Evolutionary conservation across 73 alveolate genomes (phyloP).

Genomic region (Strombidium stylifer): DNA sequence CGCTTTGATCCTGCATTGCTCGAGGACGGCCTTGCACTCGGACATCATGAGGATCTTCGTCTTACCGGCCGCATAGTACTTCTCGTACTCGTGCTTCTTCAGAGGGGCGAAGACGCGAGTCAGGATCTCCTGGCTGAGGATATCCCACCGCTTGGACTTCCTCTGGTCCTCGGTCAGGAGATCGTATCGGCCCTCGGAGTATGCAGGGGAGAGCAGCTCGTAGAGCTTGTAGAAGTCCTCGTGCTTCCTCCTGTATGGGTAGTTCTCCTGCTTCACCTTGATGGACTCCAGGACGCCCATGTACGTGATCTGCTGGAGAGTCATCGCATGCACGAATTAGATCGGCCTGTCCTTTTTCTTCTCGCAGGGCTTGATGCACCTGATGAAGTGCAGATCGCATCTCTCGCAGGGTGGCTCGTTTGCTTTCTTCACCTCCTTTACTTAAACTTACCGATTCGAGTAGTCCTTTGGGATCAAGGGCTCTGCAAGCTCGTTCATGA

Average conservation of each 20-base stretch:
- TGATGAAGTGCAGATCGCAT: slow-evolving; percentile 92
- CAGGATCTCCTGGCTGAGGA: too few relatives aligned
- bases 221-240: slow-evolving; percentile 86
- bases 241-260: slow-evolving; percentile 82
- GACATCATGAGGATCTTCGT: slow-evolving; percentile 45
- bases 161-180: slow-evolving; percentile 27
- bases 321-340: slow-evolving; percentile 57
- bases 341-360: slow-evolving; percentile 64
- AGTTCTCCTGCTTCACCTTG: slow-evolving; percentile 90
- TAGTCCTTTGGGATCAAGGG: slow-evolving; percentile 46
- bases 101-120: too few relatives aligned
- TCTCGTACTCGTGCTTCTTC: too few relatives aligned
- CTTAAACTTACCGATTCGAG: too few relatives aligned
- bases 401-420: slow-evolving; percentile 26
- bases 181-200: slow-evolving; percentile 41
- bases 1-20: too few relatives aligned
- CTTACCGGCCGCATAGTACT: slow-evolving; percentile 52
- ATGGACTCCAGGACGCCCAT: slow-evolving; percentile 97
- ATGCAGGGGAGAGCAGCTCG: slow-evolving; percentile 63
- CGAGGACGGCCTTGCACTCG: slow-evolving; percentile 45
- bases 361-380: slow-evolving; percentile 96
- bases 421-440: slow-evolving; percentile 7
- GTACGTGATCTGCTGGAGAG: slow-evolving; percentile 89
- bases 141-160: slow-evolving; percentile 64
- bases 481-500: slow-evolving; percentile 80